These are phyloP conservation scores for Hanseniaspora guilliermondii DNA, from an alignment of 805 yeast species.

Conservation along the genomic window DNA sequence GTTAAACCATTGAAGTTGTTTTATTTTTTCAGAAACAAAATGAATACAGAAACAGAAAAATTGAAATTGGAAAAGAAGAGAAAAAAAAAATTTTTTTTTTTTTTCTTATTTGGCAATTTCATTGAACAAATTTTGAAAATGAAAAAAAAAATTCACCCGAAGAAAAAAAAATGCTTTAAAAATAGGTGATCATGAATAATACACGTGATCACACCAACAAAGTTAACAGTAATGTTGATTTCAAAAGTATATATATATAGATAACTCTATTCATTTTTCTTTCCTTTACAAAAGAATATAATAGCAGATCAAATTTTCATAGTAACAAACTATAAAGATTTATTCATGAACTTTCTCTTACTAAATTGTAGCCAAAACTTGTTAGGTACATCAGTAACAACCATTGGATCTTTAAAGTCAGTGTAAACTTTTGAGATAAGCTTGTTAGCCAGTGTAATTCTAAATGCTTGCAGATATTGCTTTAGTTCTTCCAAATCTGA, in stretches of 20 bases:
- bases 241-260: not conserved
- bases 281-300: not conserved
- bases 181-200: too few species aligned
- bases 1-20: too few species aligned
- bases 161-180: too few species aligned
- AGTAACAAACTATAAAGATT: conserved; percentile 39
- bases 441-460: conserved; percentile 84
- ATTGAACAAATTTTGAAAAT: too few species aligned
- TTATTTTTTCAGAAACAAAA: too few species aligned
- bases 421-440: conserved; percentile 61
- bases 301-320: not conserved
- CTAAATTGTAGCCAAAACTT: conserved; percentile 95
- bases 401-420: conserved; percentile 31
- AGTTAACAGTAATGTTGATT: not conserved
- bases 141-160: too few species aligned
- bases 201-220: too few species aligned
- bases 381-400: conserved; percentile 42
- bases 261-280: too few species aligned
- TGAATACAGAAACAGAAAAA: too few species aligned
- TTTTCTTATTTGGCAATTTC: too few species aligned
- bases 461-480: conserved; percentile 74
- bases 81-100: too few species aligned
- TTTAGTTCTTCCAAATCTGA: conserved; percentile 69
- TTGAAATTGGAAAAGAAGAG: too few species aligned
- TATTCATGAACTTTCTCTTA: conserved; percentile 90